A percentile compares a stretch with the other conserved stretches of the same genome.
Conservation (phyloP, 257 asterid species). For the Orobanche coerulescens region DNA sequence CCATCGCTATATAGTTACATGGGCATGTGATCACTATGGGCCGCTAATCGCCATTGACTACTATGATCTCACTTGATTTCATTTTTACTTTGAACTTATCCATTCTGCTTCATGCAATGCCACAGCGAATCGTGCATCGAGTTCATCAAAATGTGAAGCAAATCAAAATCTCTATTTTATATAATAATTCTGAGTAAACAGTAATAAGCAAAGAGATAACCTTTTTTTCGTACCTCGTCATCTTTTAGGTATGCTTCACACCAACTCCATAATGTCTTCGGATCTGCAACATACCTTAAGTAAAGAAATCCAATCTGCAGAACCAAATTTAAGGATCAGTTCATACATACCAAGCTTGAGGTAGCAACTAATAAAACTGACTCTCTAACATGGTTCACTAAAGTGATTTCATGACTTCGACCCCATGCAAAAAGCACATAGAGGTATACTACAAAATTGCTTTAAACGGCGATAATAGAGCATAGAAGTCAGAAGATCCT, state of each 20-base stretch:
- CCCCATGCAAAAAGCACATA: not conserved
- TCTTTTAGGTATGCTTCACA: conserved; percentile 84
- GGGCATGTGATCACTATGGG: too few species aligned
- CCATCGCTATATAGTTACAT: too few species aligned
- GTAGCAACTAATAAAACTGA: conserved; percentile 4
- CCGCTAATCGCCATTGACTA: too few species aligned
- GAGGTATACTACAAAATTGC: not conserved
- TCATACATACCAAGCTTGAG: conserved; percentile 7
- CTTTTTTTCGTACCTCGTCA: conserved; percentile 74
- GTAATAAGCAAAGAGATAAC: conserved; percentile 19
- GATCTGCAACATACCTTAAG: conserved; percentile 80
- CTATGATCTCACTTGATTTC: conserved; percentile 6
- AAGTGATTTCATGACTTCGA: not conserved
- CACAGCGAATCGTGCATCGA: not conserved
- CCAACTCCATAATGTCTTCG: conserved; percentile 94
- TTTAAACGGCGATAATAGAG: not conserved
- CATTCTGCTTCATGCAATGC: conserved; percentile 21
- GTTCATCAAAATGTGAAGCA: conserved; percentile 11
- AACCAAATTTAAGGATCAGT: conserved; percentile 5
- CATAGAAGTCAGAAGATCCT: not conserved
- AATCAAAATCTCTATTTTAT: conserved; percentile 8
- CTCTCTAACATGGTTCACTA: not conserved
- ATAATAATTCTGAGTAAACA: not conserved
- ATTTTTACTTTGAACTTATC: conserved; percentile 2
- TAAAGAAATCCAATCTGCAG: conserved; percentile 88